A percentile compares a stretch with the other conserved stretches of the same genome.
These are phyloP conservation scores for Saccharomycopsis vini DNA, from an alignment of 805 yeast species.

Conservation along the genomic window DNA sequence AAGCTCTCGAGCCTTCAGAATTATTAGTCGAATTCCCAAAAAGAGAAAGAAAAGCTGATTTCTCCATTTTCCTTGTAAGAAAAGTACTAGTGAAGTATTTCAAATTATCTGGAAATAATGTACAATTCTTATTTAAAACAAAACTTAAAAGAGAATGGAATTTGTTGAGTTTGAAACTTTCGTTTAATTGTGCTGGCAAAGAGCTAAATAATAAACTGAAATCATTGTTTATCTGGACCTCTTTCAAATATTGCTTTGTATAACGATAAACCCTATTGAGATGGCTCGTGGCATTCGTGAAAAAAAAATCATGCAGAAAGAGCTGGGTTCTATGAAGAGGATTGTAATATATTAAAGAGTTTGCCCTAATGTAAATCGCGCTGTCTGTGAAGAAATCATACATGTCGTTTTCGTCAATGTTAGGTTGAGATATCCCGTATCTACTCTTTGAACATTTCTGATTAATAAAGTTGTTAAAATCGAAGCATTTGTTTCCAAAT, in stretches of 20 bases:
- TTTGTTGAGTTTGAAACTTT: slow-evolving; percentile 10
- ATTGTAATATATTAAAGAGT: neutral
- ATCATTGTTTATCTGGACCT: slow-evolving; percentile 1
- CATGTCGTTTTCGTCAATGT: neutral
- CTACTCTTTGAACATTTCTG: too few species aligned
- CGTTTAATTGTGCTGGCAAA: slow-evolving; percentile 11
- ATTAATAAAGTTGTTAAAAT: too few species aligned
- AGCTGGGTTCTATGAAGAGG: neutral
- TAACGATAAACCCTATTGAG: slow-evolving; percentile 5
- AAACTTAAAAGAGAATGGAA: neutral
- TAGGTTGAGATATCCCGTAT: neutral
- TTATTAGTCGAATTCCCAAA: neutral
- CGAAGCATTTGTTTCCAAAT: too few species aligned
- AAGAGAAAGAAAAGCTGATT: neutral
- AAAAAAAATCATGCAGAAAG: neutral
- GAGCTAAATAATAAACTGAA: slow-evolving; percentile 1
- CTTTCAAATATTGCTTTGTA: slow-evolving; percentile 7
- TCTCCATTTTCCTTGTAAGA: too few species aligned
- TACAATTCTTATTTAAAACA: slow-evolving; percentile 1
- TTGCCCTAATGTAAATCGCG: neutral
- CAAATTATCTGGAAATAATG: slow-evolving; percentile 1
- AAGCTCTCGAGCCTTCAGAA: neutral
- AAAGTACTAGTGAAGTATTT: neutral
- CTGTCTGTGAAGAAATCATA: slow-evolving; percentile 1
- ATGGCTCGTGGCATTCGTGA: neutral